Base-by-base conservation (phyloP, 352 stramenopile species). In the Phytophthora cryptogea region DNA sequence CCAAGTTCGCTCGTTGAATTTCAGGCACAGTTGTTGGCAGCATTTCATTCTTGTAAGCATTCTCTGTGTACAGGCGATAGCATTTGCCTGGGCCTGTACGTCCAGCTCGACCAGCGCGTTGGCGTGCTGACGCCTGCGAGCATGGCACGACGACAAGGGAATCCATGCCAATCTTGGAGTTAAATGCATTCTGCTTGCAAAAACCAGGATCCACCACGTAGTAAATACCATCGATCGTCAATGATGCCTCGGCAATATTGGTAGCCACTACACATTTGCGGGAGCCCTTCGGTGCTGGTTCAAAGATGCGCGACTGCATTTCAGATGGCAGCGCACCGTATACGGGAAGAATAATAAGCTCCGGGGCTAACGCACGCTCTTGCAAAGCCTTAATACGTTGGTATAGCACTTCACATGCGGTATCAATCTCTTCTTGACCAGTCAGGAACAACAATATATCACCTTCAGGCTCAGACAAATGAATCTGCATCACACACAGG, bases 361-460 rank as follows among this genome's bases (percentile, higher is more conserved):
- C 96, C 1, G 97, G 97, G 7, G 96, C 96, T 14, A 99, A 69
- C 53, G 98, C 94, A 40, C 83, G 70, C 36, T 92, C 83, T 40
- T 97, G 96, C 26, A 99, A 75, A 5, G 90, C 86, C 72, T 99
- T 97, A 83, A 99, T 99, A 42, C 97, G 82, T 50, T 97, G 95
- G 74, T 97, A 99, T 0, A 99, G 70, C 10, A 98, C 98, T 81
- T 99, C 96, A 51, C 95, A 99, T 8, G 94, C 97, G 9, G 96
- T 98, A 75, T 99, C 97, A 54, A 99, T 99, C 71, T 99, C 97
- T 81, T 99, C 97, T 77, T 99, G 97, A 45, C 97, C 97, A 2
- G 98, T 99, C 8, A 99, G 78, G 72, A 99, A 99, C 1, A 99
- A 73, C 17, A 99, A 80, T 56, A 99, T 98, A 72, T 99, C 98